A percentile compares a stretch with the other conserved stretches of the same genome.
These are phyloP conservation scores for Paracamarosporium sp. DNA, from an alignment of 2,329 filamentous ascomycete species.

Conservation along the genomic window DNA sequence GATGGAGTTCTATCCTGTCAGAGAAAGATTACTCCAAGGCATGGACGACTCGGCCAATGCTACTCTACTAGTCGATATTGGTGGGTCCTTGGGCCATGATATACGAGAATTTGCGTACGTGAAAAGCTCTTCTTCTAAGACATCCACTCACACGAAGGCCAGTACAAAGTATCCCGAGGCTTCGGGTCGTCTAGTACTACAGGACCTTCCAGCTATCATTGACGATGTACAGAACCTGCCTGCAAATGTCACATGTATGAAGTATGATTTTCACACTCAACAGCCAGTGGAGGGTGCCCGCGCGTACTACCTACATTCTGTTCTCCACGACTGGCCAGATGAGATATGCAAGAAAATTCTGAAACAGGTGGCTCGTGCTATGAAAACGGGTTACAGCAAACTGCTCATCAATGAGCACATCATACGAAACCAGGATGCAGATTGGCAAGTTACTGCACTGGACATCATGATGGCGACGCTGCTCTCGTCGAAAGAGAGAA, in stretches of 20 bases:
- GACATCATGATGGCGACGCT: slow-evolving; percentile 10
- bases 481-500: slow-evolving; percentile 11
- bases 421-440: not conserved
- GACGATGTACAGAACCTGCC: not conserved
- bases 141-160: too few relatives aligned
- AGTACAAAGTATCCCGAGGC: not conserved
- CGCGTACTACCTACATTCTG: slow-evolving; percentile 1
- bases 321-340: slow-evolving; percentile 12
- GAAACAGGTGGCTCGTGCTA: slow-evolving; percentile 5
- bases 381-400: slow-evolving; percentile 10
- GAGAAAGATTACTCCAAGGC: too few relatives aligned
- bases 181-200: not conserved
- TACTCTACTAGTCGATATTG: not conserved
- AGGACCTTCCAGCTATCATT: not conserved
- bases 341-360: slow-evolving; percentile 8
- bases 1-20: too few relatives aligned
- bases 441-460: slow-evolving; percentile 9
- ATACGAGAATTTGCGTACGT: not conserved
- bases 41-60: too few relatives aligned
- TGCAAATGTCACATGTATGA: not conserved
- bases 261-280: not conserved
- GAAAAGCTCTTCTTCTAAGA: too few relatives aligned
- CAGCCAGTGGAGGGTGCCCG: not conserved
- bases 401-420: slow-evolving; percentile 4
- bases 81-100: not conserved